phyloP scores from a whole-genome alignment of 2,329 filamentous ascomycete species.

The Byssochlamys sp. region DNA sequence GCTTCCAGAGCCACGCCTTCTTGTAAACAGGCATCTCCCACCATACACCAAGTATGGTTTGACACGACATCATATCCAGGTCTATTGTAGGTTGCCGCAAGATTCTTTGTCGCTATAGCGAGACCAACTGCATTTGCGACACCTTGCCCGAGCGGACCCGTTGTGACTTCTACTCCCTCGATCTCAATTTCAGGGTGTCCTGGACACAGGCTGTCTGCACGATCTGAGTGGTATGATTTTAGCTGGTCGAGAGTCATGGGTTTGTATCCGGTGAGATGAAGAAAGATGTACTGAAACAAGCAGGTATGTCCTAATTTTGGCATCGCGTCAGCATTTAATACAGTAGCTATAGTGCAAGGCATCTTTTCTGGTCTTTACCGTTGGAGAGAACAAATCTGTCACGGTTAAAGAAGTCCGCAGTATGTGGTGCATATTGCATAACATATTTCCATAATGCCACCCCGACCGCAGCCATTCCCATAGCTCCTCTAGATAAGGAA shows the following conservation, averaged over 20 bases:
- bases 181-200: slow-evolving; percentile 44
- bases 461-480: slow-evolving; percentile 49
- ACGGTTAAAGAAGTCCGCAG: slow-evolving; percentile 50
- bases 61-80: slow-evolving; percentile 39
- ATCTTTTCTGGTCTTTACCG: slow-evolving; percentile 19
- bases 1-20: slow-evolving; percentile 51
- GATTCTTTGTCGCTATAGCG: slow-evolving; percentile 48
- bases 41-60: slow-evolving; percentile 47
- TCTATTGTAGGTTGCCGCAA: slow-evolving; percentile 44
- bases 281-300: slow-evolving; percentile 46
- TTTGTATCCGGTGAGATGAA: slow-evolving; percentile 46
- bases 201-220: slow-evolving; percentile 43
- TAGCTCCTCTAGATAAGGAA: slow-evolving; percentile 36
- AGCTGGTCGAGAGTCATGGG: slow-evolving; percentile 49
- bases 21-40: slow-evolving; percentile 50
- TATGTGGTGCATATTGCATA: slow-evolving; percentile 51
- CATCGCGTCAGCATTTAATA: not conserved
- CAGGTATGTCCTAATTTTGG: slow-evolving; percentile 39
- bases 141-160: slow-evolving; percentile 49
- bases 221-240: slow-evolving; percentile 45
- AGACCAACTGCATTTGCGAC: slow-evolving; percentile 51
- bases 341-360: not conserved
- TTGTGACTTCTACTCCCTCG: slow-evolving; percentile 49
- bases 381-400: slow-evolving; percentile 57
- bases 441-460: slow-evolving; percentile 53